Evolutionary conservation across 1,139 yeast genomes (phyloP), one percentile per base, ranked within the genome.

Genomic region (Debaryomyces fabryi): DNA sequence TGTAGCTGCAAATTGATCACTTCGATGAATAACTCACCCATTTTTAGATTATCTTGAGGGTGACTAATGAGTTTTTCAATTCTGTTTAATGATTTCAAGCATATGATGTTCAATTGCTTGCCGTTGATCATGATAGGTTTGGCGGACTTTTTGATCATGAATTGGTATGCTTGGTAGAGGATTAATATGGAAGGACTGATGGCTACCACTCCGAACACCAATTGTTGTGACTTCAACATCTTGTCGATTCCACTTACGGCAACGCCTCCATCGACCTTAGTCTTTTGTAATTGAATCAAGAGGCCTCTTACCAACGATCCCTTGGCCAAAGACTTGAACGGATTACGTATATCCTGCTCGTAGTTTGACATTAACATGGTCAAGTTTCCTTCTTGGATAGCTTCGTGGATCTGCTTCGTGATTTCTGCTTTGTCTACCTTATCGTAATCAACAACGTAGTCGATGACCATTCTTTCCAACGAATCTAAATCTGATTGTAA

Each of bases 221-320:
- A 78, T 64, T 93, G 96, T 69, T 93, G 99, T 40, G 95, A 86
- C 65, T 90, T 87, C 47, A 93, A 76, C 55, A 93, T 72, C 64
- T 88, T 86, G 67, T 93, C 98, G 53, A 93, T 92, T 7, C 98
- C 98, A 57, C 79, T 83, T 52, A 93, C 81, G 0, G 97, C 98
- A 7, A 91, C 74, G 30, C 89, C 93, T 3, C 96, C 96, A 64
- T 93, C 99, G 12, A 93, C 97, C 68, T 93, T 93, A 12, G 96
- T 87, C 68, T 93, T 93, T 64, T 93, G 99, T 8, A 93, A 74
- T 66, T 93, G 98, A 51, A 93, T 92, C 58, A 93, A 69, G 42
- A 93, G 68, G 10, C 93, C 84, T 45, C 96, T 78, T 7, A 91
- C 69, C 53, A 93, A 76, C 46, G 85, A 81, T 3, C 98, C 99